A percentile compares a stretch with the other conserved stretches of the same genome.
Evolutionary conservation across 305 asterid species (phyloP).

Genomic region (Ilex paraguariensis): DNA sequence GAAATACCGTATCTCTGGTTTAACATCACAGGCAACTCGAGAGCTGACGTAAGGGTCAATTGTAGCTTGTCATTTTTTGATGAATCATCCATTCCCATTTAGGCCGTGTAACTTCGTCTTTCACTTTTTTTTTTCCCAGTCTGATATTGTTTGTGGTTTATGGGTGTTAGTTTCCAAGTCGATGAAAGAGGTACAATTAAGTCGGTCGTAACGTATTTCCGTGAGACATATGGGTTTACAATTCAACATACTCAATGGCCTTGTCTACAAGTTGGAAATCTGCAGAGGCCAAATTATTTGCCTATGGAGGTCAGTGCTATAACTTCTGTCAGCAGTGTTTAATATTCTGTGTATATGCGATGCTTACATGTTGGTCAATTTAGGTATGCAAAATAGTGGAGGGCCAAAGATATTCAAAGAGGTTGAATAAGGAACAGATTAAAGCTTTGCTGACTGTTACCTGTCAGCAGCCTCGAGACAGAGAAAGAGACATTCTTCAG

Average conservation of each 20-base stretch:
- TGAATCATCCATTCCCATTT: not conserved
- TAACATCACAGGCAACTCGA: slow-evolving; percentile 80
- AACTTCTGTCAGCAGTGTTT: slow-evolving; percentile 2
- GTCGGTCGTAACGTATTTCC: slow-evolving; percentile 73
- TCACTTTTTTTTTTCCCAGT: not conserved
- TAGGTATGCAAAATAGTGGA: slow-evolving; percentile 93
- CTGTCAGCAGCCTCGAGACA: slow-evolving; percentile 88
- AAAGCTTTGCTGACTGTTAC: slow-evolving; percentile 86
- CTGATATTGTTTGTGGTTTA: slow-evolving; percentile 2
- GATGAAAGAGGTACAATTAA: slow-evolving; percentile 79
- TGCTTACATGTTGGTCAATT: slow-evolving; percentile 1
- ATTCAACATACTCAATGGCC: slow-evolving; percentile 79
- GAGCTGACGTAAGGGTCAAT: slow-evolving; percentile 62
- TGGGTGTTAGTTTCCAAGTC: slow-evolving; percentile 57
- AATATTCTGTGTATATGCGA: not conserved
- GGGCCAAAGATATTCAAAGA: slow-evolving; percentile 91
- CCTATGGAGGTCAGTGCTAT: slow-evolving; percentile 81
- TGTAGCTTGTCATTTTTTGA: not conserved
- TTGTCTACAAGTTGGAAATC: slow-evolving; percentile 89
- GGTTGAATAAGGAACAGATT: slow-evolving; percentile 84
- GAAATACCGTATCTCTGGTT: slow-evolving; percentile 74
- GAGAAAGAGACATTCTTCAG: slow-evolving; percentile 74
- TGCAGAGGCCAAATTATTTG: slow-evolving; percentile 73
- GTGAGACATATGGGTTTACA: slow-evolving; percentile 70
- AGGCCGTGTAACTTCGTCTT: too few relatives aligned